Percentiles rank a stretch among this genome's conserved stretches.
phyloP scores from a whole-genome alignment of 306 rosid genomes.

The Vigna hirtella region DNA sequence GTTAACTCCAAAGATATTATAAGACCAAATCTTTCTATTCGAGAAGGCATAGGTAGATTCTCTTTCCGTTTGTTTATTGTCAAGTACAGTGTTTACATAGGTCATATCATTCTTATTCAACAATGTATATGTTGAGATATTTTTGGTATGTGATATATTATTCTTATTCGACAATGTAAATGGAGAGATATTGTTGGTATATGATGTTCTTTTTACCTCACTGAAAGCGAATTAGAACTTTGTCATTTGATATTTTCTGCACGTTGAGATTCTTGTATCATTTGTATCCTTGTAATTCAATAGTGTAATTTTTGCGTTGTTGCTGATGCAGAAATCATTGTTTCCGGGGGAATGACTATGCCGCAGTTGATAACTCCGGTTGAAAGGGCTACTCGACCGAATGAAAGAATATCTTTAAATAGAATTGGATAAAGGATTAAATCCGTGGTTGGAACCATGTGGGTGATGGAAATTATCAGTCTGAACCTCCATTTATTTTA shows the following conservation, averaged over 20 bases:
- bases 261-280: not conserved
- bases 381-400: not conserved
- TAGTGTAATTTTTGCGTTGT: not conserved
- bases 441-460: not conserved
- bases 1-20: constrained; percentile 24
- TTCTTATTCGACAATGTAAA: not conserved
- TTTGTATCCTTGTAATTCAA: not conserved
- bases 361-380: constrained; percentile 7
- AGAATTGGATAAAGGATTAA: constrained; percentile 4
- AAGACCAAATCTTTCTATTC: constrained; percentile 24
- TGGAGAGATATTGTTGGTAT: not conserved
- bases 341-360: constrained; percentile 22
- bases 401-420: constrained; percentile 1
- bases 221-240: not conserved
- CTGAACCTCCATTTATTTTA: not conserved
- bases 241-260: constrained; percentile 1
- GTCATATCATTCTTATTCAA: not conserved
- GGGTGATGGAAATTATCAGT: not conserved
- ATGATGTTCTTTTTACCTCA: not conserved
- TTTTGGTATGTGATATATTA: not conserved
- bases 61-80: not conserved
- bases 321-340: constrained; percentile 14
- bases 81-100: not conserved
- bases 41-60: constrained; percentile 10
- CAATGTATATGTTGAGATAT: not conserved